Conservation (phyloP, 2,329 filamentous ascomycete species). For the Phyllosticta citriasiana region DNA sequence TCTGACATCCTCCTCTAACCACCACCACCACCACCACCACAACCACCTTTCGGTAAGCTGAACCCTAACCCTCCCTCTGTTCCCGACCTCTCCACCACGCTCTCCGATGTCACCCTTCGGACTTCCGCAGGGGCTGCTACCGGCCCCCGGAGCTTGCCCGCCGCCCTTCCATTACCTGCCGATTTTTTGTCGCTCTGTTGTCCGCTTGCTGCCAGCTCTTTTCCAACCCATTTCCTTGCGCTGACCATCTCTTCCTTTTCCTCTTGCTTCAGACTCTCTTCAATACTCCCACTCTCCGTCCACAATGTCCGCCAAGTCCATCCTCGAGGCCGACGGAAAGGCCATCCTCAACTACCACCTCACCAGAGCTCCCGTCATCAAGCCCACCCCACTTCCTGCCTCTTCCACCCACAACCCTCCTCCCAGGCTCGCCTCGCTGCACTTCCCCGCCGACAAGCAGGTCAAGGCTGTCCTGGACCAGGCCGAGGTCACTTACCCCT, state of each 20-base stretch:
- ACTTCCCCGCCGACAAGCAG: constrained; percentile 83
- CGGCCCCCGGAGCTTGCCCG: not conserved
- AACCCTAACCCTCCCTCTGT: not conserved
- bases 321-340: constrained; percentile 99
- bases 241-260: constrained; percentile 2
- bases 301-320: constrained; percentile 89
- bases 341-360: constrained; percentile 99
- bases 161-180: not conserved
- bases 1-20: not conserved
- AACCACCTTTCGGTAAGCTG: not conserved
- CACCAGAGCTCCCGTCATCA: constrained; percentile 93
- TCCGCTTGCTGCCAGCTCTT: not conserved
- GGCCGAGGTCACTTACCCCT: constrained; percentile 93
- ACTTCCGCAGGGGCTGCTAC: not conserved
- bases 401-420: constrained; percentile 85
- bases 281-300: constrained; percentile 7
- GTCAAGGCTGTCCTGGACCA: constrained; percentile 81
- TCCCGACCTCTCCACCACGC: not conserved
- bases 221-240: not conserved
- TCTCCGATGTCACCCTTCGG: not conserved
- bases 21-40: not conserved
- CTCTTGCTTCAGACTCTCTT: not conserved
- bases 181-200: not conserved
- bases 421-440: constrained; percentile 78
- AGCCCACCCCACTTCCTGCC: constrained; percentile 83